Conservation (phyloP, 1,284 basidiomycete species). For the Golubevia sp. region DNA sequence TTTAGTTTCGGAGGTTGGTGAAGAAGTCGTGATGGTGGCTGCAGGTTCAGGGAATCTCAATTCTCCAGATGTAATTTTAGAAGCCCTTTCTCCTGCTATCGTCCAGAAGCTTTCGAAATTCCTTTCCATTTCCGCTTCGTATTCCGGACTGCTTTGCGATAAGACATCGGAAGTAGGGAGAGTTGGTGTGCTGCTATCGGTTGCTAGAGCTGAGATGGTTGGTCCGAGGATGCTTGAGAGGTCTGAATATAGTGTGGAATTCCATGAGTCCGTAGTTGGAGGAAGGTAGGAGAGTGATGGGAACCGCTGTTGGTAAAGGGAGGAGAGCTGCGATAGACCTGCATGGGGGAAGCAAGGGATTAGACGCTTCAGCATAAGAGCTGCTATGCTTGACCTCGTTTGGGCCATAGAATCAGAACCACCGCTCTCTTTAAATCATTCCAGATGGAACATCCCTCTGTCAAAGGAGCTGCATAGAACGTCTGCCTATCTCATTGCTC, state of each 20-base stretch:
- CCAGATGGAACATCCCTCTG: no score
- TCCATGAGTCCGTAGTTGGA: background rate
- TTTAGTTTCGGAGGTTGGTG: background rate
- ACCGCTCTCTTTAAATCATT: no score
- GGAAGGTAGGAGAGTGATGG: background rate
- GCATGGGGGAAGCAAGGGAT: no score
- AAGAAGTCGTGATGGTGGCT: background rate
- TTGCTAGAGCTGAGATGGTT: background rate
- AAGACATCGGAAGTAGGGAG: slow-evolving; percentile 10
- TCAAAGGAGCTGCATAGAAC: no score
- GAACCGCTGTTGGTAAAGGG: background rate
- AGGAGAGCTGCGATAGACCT: background rate
- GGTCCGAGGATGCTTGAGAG: background rate
- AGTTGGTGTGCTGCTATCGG: background rate
- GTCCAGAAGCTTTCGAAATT: slow-evolving; percentile 51
- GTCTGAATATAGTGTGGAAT: background rate
- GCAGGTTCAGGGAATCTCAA: background rate
- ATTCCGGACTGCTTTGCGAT: slow-evolving; percentile 17
- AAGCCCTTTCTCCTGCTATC: slow-evolving; percentile 45
- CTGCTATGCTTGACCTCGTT: no score
- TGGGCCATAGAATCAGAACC: no score
- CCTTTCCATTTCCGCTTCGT: slow-evolving; percentile 44
- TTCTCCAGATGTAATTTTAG: slow-evolving; percentile 18
- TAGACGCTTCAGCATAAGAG: no score
- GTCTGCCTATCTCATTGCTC: no score